Evolutionary conservation across 495 filamentous ascomycete genomes (phyloP).

Genomic region (Aspergillus conjunctus): DNA sequence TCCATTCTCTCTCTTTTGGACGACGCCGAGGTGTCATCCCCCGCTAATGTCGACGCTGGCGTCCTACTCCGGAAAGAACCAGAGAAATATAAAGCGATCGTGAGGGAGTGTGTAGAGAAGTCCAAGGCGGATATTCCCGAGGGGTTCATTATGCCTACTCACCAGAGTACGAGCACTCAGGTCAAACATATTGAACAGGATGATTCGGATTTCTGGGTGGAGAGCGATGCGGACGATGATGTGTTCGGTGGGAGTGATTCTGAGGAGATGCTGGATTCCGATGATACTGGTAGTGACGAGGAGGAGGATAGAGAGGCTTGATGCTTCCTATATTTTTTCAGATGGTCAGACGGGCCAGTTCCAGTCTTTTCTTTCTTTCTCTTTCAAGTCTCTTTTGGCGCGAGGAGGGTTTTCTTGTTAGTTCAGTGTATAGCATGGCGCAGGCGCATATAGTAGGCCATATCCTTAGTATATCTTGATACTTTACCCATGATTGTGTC

Average conservation of each 20-base stretch:
- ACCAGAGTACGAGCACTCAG: conserved; percentile 57
- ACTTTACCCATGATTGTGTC: not conserved
- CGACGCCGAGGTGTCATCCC: conserved; percentile 87
- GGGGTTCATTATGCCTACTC: conserved; percentile 80
- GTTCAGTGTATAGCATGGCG: conserved; percentile 18
- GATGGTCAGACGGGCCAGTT: not conserved
- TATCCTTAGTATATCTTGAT: conserved; percentile 2
- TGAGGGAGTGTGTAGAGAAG: conserved; percentile 67
- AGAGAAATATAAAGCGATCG: conserved; percentile 66
- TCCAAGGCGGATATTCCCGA: conserved; percentile 79
- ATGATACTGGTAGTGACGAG: conserved; percentile 55
- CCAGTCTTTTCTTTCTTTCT: not conserved
- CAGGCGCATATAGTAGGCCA: conserved; percentile 16
- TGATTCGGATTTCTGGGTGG: conserved; percentile 81
- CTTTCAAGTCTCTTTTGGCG: not conserved
- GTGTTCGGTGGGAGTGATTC: conserved; percentile 77
- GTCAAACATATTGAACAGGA: conserved; percentile 65
- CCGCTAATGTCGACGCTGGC: conserved; percentile 92
- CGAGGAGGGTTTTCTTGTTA: not conserved
- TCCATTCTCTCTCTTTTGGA: conserved; percentile 93
- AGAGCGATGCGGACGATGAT: conserved; percentile 74
- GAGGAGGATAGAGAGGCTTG: conserved; percentile 52
- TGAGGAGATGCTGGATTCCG: conserved; percentile 54
- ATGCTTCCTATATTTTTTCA: not conserved
- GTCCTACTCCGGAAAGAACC: conserved; percentile 78